phyloP scores from a whole-genome alignment of 2,329 filamentous ascomycete species.

The Aspergillus pseudoterreus region DNA sequence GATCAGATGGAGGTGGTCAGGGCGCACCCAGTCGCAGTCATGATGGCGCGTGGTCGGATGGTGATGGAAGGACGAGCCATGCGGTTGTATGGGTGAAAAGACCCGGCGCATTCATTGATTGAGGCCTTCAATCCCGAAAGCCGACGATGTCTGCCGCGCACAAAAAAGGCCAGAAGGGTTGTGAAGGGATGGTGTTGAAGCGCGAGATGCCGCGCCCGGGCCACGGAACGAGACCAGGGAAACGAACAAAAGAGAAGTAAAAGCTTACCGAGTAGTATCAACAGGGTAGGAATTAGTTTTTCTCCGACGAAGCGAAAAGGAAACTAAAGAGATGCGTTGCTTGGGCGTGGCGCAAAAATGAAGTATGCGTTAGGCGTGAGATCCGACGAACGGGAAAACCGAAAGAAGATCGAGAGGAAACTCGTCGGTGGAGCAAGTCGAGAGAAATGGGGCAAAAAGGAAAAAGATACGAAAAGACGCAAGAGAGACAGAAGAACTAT shows the following conservation, averaged over 20 bases:
- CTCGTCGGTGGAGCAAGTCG: constrained; percentile 23
- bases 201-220: neutral
- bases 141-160: constrained; percentile 5
- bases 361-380: constrained; percentile 19
- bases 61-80: neutral
- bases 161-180: neutral
- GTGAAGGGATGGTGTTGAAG: constrained; percentile 1
- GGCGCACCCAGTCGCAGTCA: neutral
- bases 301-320: constrained; percentile 14
- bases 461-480: constrained; percentile 18
- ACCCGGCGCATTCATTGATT: neutral
- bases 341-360: constrained; percentile 17
- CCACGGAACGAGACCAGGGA: neutral
- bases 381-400: constrained; percentile 13
- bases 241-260: neutral
- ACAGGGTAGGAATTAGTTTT: constrained; percentile 13
- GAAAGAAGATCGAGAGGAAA: constrained; percentile 9
- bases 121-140: neutral
- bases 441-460: constrained; percentile 19
- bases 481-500: constrained; percentile 18
- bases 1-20: neutral
- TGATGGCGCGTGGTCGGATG: constrained; percentile 4
- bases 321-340: constrained; percentile 14
- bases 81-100: neutral
- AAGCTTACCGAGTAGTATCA: constrained; percentile 21